Evolutionary conservation across 2,329 filamentous ascomycete genomes (phyloP).

Genomic region (Plenodomus lindquistii): DNA sequence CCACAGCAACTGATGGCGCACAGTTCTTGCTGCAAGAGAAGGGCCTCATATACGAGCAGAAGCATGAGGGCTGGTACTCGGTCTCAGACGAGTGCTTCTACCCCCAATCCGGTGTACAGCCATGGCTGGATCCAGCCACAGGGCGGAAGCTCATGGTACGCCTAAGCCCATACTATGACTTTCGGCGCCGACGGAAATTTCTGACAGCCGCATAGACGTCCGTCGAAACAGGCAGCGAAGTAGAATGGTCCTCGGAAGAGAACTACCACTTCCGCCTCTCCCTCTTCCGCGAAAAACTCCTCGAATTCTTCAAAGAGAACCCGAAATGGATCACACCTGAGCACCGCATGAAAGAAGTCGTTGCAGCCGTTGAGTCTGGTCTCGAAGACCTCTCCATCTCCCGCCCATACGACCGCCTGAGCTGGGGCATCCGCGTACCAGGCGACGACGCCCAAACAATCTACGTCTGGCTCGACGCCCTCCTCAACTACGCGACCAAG

Average conservation of each 20-base stretch:
- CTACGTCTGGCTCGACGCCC: slow-evolving; percentile 96
- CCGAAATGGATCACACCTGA: slow-evolving; percentile 76
- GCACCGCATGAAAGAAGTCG: slow-evolving; percentile 75
- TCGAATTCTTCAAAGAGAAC: slow-evolving; percentile 79
- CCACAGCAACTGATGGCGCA: slow-evolving; percentile 23
- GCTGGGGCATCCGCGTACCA: slow-evolving; percentile 89
- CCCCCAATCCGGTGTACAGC: slow-evolving; percentile 73
- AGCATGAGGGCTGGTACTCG: slow-evolving; percentile 95
- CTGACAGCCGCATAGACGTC: slow-evolving; percentile 56
- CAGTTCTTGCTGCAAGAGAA: slow-evolving; percentile 71
- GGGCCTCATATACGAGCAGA: slow-evolving; percentile 79
- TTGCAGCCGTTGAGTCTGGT: slow-evolving; percentile 74
- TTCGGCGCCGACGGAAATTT: not conserved
- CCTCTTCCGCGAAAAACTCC: slow-evolving; percentile 74
- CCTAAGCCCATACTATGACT: not conserved
- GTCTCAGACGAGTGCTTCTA: slow-evolving; percentile 98
- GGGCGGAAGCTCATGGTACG: slow-evolving; percentile 77
- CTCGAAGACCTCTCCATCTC: slow-evolving; percentile 90
- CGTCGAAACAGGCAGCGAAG: slow-evolving; percentile 84
- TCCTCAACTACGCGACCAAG: slow-evolving; percentile 90
- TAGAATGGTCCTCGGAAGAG: slow-evolving; percentile 90
- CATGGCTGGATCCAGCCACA: slow-evolving; percentile 75
- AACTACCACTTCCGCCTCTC: slow-evolving; percentile 96
- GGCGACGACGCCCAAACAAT: slow-evolving; percentile 85
- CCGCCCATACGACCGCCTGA: slow-evolving; percentile 73